These are phyloP conservation scores for Backusella psychrophila DNA, from an alignment of 192 early-diverging fungal species.

Conservation along the genomic window DNA sequence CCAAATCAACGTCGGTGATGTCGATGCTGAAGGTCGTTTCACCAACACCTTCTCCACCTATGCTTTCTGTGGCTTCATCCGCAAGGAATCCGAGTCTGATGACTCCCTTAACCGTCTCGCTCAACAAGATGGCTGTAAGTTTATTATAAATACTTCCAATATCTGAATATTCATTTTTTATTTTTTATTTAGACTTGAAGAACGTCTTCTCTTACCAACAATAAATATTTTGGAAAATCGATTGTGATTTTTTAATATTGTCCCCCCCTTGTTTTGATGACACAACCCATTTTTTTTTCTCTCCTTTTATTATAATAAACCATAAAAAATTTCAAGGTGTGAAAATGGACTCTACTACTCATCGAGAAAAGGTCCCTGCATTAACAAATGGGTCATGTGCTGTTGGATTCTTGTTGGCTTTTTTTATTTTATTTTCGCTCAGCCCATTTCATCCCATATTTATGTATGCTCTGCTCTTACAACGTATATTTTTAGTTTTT, in stretches of 20 bases:
- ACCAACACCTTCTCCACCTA: conserved; percentile 80
- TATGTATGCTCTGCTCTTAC: neutral
- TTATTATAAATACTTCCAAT: neutral
- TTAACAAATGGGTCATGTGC: neutral
- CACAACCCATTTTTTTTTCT: neutral
- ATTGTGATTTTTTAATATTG: neutral
- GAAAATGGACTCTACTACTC: neutral
- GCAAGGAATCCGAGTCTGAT: conserved; percentile 88
- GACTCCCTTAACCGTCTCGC: conserved; percentile 97
- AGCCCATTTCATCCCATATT: conserved; percentile 1
- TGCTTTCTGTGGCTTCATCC: conserved; percentile 91
- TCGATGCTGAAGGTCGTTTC: conserved; percentile 80
- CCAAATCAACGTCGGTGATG: conserved; percentile 96
- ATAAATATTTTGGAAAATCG: conserved; percentile 31
- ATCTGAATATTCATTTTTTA: neutral
- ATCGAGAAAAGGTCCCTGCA: neutral
- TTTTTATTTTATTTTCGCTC: neutral
- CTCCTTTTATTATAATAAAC: neutral
- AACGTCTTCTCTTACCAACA: conserved; percentile 65
- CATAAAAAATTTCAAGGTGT: neutral
- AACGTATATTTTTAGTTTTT: neutral
- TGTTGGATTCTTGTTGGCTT: neutral
- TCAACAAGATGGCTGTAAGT: conserved; percentile 68
- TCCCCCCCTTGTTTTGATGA: neutral
- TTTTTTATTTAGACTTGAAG: conserved; percentile 42